Percentiles rank a stretch among this genome's conserved stretches.
Conservation (phyloP, 1,139 yeast species). For the Nematodospora anomalae region DNA sequence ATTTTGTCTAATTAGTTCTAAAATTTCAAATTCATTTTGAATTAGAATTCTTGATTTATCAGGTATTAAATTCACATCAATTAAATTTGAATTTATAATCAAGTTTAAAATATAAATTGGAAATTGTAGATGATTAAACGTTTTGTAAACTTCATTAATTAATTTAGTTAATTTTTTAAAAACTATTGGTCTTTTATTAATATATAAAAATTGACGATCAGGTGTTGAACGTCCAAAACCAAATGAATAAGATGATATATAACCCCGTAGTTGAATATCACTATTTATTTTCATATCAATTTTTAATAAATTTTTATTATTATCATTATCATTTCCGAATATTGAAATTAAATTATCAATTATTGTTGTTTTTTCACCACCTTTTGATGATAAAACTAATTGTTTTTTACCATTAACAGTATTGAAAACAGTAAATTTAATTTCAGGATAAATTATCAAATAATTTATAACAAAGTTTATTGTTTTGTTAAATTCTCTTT, state of each 20-base stretch:
- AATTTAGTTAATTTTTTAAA: conserved; percentile 57
- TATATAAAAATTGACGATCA: conserved; percentile 73
- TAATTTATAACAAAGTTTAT: conserved; percentile 65
- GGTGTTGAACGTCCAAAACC: conserved; percentile 63
- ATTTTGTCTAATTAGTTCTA: conserved; percentile 50
- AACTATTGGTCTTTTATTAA: conserved; percentile 75
- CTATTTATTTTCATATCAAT: conserved; percentile 35
- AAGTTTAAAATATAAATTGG: conserved; percentile 75
- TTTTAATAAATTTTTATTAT: conserved; percentile 55
- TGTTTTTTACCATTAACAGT: conserved; percentile 48
- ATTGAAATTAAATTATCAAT: conserved; percentile 61
- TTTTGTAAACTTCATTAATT: conserved; percentile 70
- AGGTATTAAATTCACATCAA: conserved; percentile 89
- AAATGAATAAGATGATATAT: conserved; percentile 70
- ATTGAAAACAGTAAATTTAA: conserved; percentile 62
- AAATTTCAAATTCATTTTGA: conserved; percentile 59
- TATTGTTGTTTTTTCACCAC: conserved; percentile 31
- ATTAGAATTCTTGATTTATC: conserved; percentile 76
- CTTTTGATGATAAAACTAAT: conserved; percentile 51
- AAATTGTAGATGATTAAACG: conserved; percentile 67
- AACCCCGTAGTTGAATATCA: conserved; percentile 50
- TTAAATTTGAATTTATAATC: conserved; percentile 44
- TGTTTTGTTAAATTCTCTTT: conserved; percentile 71
- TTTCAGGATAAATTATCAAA: conserved; percentile 57
- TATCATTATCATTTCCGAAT: conserved; percentile 67